Base-by-base conservation (phyloP, 805 yeast genomes). In the Kazachstania psychrophila region DNA sequence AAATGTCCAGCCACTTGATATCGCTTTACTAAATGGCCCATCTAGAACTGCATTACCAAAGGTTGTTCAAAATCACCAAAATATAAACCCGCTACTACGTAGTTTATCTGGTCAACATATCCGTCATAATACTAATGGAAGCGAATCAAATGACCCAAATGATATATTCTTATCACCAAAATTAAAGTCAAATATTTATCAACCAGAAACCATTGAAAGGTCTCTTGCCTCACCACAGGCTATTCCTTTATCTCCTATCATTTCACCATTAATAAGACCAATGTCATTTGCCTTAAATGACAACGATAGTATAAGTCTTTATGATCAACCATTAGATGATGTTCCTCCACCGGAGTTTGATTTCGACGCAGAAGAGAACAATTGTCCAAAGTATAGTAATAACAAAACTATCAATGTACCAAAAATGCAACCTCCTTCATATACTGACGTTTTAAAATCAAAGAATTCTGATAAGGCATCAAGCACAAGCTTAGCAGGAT, bases 221-320 rank as follows among this genome's bases (percentile, higher is more conserved):
- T 72, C 64, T 36, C 46, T 76, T 35, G 61, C 69, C 22, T 76
- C 84, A 1, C 81, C 83, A 1, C 87, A 76, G 42, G 86, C 84
- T 4, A 51, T 69, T 31, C 85, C 85, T 2, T 59, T 65, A 17
- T 72, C 80, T 1, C 77, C 78, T 6, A 46, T 59, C 3, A 64
- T 74, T 2, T 53, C 73, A 5, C 56, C 58, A 9, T 51, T 62
- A 5, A 62, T 70, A 23, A 46, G 80, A 23, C 82, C 85, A 0
- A 68, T 77, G 18, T 73, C 45, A 6, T 35, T 37, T 9, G 17
- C 20, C 3, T 6, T 31, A 19, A 29, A 13, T 16, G 36, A 33
- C 9, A 19, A 22, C 23, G 42, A 35, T 24, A 23, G n/a, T n/a
- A 11, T 38, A 9, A 33, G 38, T 11, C 17, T 18, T 8, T 16